These are phyloP conservation scores for Boletus pseudo-olivaceus DNA, from an alignment of 768 basidiomycete species.

Conservation along the genomic window DNA sequence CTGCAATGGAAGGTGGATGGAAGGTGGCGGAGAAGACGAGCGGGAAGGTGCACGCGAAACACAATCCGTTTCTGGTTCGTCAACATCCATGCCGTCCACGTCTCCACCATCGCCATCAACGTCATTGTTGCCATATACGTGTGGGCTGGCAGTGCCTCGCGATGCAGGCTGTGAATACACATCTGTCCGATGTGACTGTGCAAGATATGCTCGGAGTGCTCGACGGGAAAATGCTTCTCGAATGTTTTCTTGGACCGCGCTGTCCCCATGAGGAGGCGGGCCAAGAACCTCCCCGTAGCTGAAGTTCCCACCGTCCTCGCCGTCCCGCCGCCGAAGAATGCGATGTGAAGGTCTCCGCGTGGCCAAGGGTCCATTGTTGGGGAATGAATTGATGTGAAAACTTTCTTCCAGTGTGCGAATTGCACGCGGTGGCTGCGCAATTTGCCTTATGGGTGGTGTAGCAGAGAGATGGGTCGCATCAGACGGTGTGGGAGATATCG, in stretches of 20 bases:
- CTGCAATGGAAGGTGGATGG: conserved; percentile 30
- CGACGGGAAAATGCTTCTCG: conserved; percentile 51
- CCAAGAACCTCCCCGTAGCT: conserved; percentile 48
- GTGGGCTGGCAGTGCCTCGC: conserved; percentile 13
- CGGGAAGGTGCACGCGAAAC: conserved; percentile 48
- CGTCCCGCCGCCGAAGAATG: conserved; percentile 15
- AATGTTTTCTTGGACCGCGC: conserved; percentile 52
- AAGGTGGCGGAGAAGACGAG: conserved; percentile 45
- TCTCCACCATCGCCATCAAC: conserved; percentile 30
- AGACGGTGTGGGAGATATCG: conserved; percentile 10
- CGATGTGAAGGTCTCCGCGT: conserved; percentile 24
- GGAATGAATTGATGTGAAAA: conserved; percentile 39
- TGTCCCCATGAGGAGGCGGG: conserved; percentile 54
- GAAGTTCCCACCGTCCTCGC: conserved; percentile 33
- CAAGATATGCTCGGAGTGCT: conserved; percentile 38
- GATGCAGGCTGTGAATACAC: conserved; percentile 19
- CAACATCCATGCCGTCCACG: conserved; percentile 47
- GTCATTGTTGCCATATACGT: conserved; percentile 19
- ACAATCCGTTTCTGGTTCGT: conserved; percentile 51
- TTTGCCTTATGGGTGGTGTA: conserved; percentile 16
- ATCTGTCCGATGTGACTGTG: conserved; percentile 18
- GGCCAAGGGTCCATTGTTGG: conserved; percentile 7
- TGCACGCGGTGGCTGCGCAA: conserved; percentile 30
- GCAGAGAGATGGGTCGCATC: conserved; percentile 7
- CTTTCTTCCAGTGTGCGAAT: conserved; percentile 55